Evolutionary conservation across 148 eudicot genomes (phyloP), one percentile per base, ranked within the genome.

Genomic region (Tetragonia tetragonoides): DNA sequence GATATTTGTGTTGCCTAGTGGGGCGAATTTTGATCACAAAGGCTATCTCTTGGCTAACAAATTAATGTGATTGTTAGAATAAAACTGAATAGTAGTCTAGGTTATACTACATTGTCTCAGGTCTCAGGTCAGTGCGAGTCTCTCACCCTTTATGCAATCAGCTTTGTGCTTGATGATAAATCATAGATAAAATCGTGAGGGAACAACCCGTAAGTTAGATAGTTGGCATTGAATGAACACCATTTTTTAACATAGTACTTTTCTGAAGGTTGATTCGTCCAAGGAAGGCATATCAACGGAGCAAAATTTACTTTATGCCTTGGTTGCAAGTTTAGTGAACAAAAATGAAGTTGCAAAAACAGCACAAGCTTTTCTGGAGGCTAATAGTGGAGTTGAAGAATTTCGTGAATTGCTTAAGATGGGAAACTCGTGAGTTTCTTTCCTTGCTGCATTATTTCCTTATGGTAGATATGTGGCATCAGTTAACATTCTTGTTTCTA

Each of bases 301-400:
- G 84, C 90, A 86, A 75, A 39, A 49, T 40, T 70, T 93, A 80
- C 84, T 93, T 7, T 84, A 87, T 67, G 79, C 87, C 57, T 78
- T 93, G 38, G 72, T 93, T 70, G 77, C 87, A 73, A 86, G 87
- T 79, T 75, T 86, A 74, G 83, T 95, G 60, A 81, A 85, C 70
- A 84, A 86, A 72, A 88, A 88, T 77, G 88, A 91, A 54, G 83
- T 81, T 57, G 74, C 80, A 37, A 77, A 88, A 71, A 86, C 84
- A 75, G 96, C 90, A 40, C 87, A 64, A 82, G 85, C 85, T 23
- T 90, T 91, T 84, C 66, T 95, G 77, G 89, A 89, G 82, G 90
- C 92, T 64, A 89, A 90, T 74, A 82, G 72, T 68, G 93, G 85
- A 71, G 64, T 81, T 54, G 99, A 93, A 78, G 80, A 74, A n/a